phyloP scores from a whole-genome alignment of 805 yeast genomes.

The Lipomyces sp. region DNA sequence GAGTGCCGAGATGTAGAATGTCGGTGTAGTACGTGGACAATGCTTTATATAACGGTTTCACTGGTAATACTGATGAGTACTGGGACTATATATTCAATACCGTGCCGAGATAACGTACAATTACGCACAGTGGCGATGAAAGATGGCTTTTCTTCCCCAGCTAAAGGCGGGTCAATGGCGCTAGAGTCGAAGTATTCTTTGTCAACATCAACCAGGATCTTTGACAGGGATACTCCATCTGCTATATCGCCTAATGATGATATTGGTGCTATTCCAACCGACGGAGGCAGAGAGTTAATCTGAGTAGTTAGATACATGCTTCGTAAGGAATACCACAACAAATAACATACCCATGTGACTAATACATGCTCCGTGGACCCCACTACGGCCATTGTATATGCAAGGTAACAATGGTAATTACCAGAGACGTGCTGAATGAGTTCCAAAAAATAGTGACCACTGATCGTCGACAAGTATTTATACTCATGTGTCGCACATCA shows the following conservation, averaged over 20 bases:
- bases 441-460: not conserved
- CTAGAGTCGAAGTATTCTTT: conserved; percentile 14
- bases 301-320: not conserved
- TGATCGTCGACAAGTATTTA: not conserved
- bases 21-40: conserved; percentile 16
- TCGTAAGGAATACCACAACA: not conserved
- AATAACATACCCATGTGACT: conserved; percentile 17
- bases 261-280: not conserved
- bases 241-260: conserved; percentile 15
- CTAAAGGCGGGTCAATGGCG: conserved; percentile 9
- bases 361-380: conserved; percentile 10
- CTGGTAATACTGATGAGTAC: conserved; percentile 5
- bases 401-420: not conserved
- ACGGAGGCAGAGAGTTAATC: not conserved
- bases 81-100: not conserved
- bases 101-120: conserved; percentile 6
- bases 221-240: conserved; percentile 23
- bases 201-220: conserved; percentile 20
- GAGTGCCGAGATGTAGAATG: not conserved
- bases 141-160: conserved; percentile 13
- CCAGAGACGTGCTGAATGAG: not conserved
- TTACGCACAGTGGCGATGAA: conserved; percentile 31
- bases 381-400: conserved; percentile 9
- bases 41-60: conserved; percentile 27
- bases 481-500: not conserved